These are phyloP conservation scores for Lodderomyces theae DNA, from an alignment of 1,139 yeast genomes.

Conservation along the genomic window DNA sequence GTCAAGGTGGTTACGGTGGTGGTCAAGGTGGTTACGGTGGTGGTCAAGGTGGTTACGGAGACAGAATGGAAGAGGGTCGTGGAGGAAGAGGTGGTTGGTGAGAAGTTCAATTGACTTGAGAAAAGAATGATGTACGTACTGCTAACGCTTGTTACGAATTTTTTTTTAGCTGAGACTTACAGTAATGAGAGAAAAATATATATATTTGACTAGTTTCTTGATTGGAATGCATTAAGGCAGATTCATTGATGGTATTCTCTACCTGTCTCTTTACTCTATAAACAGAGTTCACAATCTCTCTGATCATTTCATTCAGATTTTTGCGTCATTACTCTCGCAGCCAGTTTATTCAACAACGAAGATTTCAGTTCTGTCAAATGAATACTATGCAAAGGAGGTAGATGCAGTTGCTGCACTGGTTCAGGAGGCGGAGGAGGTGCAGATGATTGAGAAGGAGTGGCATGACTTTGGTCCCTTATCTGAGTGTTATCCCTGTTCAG, in stretches of 20 bases:
- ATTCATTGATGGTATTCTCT: too few species aligned
- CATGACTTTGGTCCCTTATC: too few species aligned
- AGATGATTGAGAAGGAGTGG: not conserved
- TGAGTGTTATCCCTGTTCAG: too few species aligned
- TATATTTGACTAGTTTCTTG: too few species aligned
- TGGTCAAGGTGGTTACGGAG: conserved; percentile 10
- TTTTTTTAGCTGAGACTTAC: not conserved
- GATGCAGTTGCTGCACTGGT: not conserved
- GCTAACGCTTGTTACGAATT: conserved; percentile 2
- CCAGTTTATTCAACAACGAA: not conserved
- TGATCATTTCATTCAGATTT: not conserved
- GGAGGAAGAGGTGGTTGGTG: conserved; percentile 2
- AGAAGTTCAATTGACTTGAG: not conserved
- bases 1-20: conserved; percentile 18
- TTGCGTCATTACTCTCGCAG: not conserved
- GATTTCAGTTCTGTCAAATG: conserved; percentile 1
- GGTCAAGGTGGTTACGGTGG: conserved; percentile 13
- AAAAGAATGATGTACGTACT: too few species aligned
- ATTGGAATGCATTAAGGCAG: too few species aligned
- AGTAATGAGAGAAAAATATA: too few species aligned
- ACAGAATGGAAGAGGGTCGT: conserved; percentile 8
- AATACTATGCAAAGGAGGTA: not conserved
- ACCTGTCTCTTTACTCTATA: too few species aligned
- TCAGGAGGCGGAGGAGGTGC: not conserved
- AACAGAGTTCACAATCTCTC: too few species aligned